phyloP scores from a whole-genome alignment of 2,329 filamentous ascomycete genomes.

The Fusarium dimerum region DNA sequence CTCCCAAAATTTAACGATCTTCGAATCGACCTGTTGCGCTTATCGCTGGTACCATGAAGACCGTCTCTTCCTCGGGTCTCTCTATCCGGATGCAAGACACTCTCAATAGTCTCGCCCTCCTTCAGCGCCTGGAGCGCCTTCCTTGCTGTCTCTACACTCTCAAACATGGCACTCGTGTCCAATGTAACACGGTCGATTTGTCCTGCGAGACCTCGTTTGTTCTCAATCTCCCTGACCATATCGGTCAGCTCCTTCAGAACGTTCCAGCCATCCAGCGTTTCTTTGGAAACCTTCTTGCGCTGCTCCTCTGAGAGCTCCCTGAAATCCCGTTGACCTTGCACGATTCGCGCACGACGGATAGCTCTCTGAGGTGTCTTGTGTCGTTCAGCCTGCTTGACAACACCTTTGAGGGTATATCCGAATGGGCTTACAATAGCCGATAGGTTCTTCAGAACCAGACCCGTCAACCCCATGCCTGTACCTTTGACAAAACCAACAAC shows the following conservation, averaged over 20 bases:
- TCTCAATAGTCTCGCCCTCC: slow-evolving; percentile 41
- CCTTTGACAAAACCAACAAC: slow-evolving; percentile 51
- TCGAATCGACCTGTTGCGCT: slow-evolving; percentile 20
- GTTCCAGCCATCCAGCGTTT: slow-evolving; percentile 35
- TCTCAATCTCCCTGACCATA: slow-evolving; percentile 30
- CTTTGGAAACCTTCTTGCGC: slow-evolving; percentile 24
- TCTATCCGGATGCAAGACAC: slow-evolving; percentile 21
- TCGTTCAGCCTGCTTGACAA: slow-evolving; percentile 60
- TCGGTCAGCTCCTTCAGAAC: slow-evolving; percentile 34
- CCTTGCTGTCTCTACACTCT: slow-evolving; percentile 50
- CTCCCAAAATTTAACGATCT: slow-evolving; percentile 19
- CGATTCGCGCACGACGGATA: slow-evolving; percentile 58
- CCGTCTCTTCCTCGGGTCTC: slow-evolving; percentile 6
- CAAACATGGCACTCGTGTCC: slow-evolving; percentile 41
- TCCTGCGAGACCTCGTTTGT: slow-evolving; percentile 42
- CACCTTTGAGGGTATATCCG: slow-evolving; percentile 64
- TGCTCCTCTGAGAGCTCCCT: slow-evolving; percentile 37
- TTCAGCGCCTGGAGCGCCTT: slow-evolving; percentile 46
- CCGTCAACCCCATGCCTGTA: slow-evolving; percentile 62
- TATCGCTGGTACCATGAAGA: slow-evolving; percentile 1
- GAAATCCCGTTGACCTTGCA: slow-evolving; percentile 55
- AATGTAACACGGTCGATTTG: slow-evolving; percentile 32
- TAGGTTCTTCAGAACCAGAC: slow-evolving; percentile 65
- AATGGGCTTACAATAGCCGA: slow-evolving; percentile 61
- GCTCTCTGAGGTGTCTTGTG: slow-evolving; percentile 53